Evolutionary conservation across 768 basidiomycete species (phyloP).

Genomic region (Tricholoma flavovirens): DNA sequence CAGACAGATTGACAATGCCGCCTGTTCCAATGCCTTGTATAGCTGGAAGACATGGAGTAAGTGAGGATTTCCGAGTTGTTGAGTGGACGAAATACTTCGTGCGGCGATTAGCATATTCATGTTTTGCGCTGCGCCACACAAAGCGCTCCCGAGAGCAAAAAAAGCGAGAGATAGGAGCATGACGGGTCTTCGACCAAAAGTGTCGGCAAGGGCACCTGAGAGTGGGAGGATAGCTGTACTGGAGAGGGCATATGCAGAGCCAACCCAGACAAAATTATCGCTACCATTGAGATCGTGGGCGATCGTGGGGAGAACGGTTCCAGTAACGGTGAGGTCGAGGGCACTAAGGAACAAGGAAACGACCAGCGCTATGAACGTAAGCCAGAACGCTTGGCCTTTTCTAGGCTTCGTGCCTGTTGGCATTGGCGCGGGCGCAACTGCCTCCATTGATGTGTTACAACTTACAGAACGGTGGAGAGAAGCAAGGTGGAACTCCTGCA

Average conservation of each 20-base stretch:
- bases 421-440: too few relatives aligned
- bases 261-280: slow-evolving; percentile 6
- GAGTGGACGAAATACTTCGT: too few relatives aligned
- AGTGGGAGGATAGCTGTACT: slow-evolving; percentile 33
- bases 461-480: too few relatives aligned
- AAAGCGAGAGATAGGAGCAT: slow-evolving; percentile 22
- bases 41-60: too few relatives aligned
- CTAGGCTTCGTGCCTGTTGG: not conserved
- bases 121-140: slow-evolving; percentile 27
- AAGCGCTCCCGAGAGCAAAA: slow-evolving; percentile 33
- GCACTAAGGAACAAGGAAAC: not conserved
- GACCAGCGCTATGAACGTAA: not conserved
- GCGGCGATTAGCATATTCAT: too few relatives aligned
- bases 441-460: too few relatives aligned
- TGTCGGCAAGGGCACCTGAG: slow-evolving; percentile 23
- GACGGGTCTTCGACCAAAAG: slow-evolving; percentile 31
- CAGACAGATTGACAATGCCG: slow-evolving; percentile 27
- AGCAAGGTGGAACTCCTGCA: too few relatives aligned
- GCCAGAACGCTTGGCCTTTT: not conserved
- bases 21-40: slow-evolving; percentile 37
- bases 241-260: slow-evolving; percentile 27
- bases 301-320: slow-evolving; percentile 8
- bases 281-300: slow-evolving; percentile 1
- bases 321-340: not conserved
- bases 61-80: too few relatives aligned